Conservation (phyloP, 2,329 filamentous ascomycete genomes). For the Aspergillus persii region DNA sequence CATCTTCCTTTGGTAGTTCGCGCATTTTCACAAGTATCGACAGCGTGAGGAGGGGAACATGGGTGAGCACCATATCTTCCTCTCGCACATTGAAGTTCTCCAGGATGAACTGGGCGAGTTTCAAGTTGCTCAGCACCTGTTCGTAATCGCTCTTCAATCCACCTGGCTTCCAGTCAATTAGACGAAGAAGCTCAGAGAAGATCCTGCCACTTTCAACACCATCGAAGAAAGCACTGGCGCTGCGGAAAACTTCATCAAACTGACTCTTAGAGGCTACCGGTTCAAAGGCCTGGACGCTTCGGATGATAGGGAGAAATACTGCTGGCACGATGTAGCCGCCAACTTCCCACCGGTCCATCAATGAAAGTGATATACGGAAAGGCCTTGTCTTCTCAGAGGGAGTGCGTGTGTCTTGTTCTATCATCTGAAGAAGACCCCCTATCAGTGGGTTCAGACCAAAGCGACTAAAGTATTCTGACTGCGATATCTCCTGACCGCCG, state of each 20-base stretch:
- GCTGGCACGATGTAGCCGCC: constrained; percentile 84
- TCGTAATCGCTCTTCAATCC: constrained; percentile 52
- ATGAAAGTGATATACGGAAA: constrained; percentile 85
- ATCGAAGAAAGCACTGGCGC: constrained; percentile 94
- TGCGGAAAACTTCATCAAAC: constrained; percentile 83
- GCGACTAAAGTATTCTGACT: constrained; percentile 78
- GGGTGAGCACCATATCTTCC: constrained; percentile 88
- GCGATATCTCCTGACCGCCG: constrained; percentile 52
- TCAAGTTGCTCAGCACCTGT: constrained; percentile 60
- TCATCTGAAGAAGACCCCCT: constrained; percentile 72
- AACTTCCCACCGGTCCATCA: constrained; percentile 99
- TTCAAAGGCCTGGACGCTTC: constrained; percentile 75
- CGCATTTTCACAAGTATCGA: constrained; percentile 55
- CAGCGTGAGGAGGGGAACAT: constrained; percentile 75
- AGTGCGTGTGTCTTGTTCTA: constrained; percentile 55
- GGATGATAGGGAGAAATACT: constrained; percentile 81
- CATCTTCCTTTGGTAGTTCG: constrained; percentile 22
- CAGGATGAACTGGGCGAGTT: constrained; percentile 77
- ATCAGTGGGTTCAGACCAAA: constrained; percentile 74
- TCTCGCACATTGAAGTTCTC: constrained; percentile 88
- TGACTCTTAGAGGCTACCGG: constrained; percentile 64
- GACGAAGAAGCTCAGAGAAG: constrained; percentile 74
- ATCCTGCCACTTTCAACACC: constrained; percentile 93
- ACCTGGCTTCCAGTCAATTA: constrained; percentile 55
- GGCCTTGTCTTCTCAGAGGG: constrained; percentile 74